Percentiles rank a stretch among this genome's conserved stretches.
These are phyloP conservation scores for Pleurotus citrinopileatus DNA, from an alignment of 768 basidiomycete species.

Conservation along the genomic window DNA sequence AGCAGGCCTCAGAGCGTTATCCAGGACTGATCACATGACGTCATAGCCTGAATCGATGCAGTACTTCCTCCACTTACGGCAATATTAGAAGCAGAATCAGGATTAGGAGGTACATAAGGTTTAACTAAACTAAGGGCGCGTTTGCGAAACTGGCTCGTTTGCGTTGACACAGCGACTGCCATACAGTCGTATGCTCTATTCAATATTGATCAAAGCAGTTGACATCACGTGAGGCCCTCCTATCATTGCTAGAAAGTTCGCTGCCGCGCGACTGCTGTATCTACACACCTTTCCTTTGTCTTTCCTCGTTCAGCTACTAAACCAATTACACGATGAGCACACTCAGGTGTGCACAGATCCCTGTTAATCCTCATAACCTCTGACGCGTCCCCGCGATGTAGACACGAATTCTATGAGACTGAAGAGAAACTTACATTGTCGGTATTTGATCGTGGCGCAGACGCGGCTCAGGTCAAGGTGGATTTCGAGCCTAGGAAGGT, in stretches of 20 bases:
- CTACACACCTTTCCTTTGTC: not conserved
- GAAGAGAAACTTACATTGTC: conserved; percentile 73
- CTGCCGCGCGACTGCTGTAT: not conserved
- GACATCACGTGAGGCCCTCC: conserved; percentile 7
- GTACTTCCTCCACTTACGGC: no score
- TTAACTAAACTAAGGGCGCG: no score
- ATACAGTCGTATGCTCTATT: no score
- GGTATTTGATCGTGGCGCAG: conserved; percentile 76
- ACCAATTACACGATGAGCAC: conserved; percentile 31
- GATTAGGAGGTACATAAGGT: no score
- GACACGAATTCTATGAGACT: conserved; percentile 88
- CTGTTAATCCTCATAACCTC: not conserved
- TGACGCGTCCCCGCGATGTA: conserved; percentile 22
- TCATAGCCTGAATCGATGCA: no score
- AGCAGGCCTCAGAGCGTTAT: conserved; percentile 5
- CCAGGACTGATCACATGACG: conserved; percentile 2
- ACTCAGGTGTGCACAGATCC: conserved; percentile 24
- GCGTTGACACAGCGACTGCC: no score
- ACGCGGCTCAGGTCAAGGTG: conserved; percentile 60
- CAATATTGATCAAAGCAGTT: no score
- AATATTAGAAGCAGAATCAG: no score
- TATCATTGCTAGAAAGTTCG: conserved; percentile 12
- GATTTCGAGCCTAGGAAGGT: conserved; percentile 67
- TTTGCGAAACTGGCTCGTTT: no score
- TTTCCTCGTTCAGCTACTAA: not conserved